Percentiles rank a stretch among this genome's conserved stretches.
Evolutionary conservation across 2,329 filamentous ascomycete species (phyloP).

Genomic region (Neonectria hederae): DNA sequence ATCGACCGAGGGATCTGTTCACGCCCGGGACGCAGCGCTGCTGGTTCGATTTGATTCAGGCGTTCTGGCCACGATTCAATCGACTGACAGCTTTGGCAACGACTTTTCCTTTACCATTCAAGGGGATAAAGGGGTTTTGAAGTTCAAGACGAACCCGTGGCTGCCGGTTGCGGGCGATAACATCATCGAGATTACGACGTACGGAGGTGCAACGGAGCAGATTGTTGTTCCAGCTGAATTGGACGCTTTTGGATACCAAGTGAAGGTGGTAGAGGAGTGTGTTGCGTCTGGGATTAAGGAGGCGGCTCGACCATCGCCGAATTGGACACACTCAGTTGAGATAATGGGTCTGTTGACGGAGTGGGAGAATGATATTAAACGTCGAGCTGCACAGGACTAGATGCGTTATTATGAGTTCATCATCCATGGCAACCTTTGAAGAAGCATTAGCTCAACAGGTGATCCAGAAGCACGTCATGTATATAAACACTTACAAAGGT

Average conservation of each 20-base stretch:
- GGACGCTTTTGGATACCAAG: constrained; percentile 41
- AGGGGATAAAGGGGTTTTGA: constrained; percentile 37
- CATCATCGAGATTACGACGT: constrained; percentile 37
- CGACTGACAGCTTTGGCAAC: constrained; percentile 42
- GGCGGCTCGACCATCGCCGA: constrained; percentile 37
- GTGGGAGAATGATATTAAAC: constrained; percentile 33
- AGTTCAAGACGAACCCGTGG: constrained; percentile 43
- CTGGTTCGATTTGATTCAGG: constrained; percentile 36
- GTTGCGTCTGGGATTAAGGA: constrained; percentile 31
- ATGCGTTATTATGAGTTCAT: too few relatives aligned
- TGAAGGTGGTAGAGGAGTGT: constrained; percentile 38
- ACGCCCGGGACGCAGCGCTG: constrained; percentile 37
- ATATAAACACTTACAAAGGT: too few relatives aligned
- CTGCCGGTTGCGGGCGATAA: constrained; percentile 39
- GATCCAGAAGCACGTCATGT: too few relatives aligned
- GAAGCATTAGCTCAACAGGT: too few relatives aligned
- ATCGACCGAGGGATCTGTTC: constrained; percentile 30
- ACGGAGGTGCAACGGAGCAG: constrained; percentile 31
- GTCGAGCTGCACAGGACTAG: too few relatives aligned
- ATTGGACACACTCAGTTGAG: constrained; percentile 37
- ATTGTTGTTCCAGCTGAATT: constrained; percentile 31
- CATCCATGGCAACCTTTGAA: too few relatives aligned
- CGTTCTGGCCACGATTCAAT: constrained; percentile 38
- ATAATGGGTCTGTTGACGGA: constrained; percentile 42
- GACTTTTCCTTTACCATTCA: constrained; percentile 39